Evolutionary conservation across 164 flowering plant genomes (phyloP).

Genomic region (Dillenia suffruticosa): DNA sequence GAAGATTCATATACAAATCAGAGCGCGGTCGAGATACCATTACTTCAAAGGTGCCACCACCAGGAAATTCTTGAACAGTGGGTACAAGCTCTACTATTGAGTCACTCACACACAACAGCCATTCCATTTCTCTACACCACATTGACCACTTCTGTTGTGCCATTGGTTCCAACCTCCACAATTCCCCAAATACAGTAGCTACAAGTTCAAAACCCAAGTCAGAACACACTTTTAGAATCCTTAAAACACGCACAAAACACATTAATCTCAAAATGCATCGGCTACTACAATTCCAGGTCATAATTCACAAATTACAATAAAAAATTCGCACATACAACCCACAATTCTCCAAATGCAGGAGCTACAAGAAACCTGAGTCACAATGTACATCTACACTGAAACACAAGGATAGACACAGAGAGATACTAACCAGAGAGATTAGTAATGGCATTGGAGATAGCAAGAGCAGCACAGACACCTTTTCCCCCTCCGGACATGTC

Average conservation of each 20-base stretch:
- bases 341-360: no score
- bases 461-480: conserved; percentile 41
- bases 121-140: conserved; percentile 77
- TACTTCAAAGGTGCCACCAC: conserved; percentile 61
- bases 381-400: no score
- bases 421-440: conserved; percentile 50
- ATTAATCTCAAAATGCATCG: no score
- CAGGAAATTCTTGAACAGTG: conserved; percentile 48
- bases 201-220: conserved; percentile 10
- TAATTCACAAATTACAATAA: no score
- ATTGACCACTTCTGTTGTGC: conserved; percentile 52
- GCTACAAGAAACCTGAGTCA: no score
- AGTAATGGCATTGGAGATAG: no score
- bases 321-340: no score
- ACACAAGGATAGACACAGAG: neutral
- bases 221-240: neutral
- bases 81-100: conserved; percentile 72
- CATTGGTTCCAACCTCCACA: conserved; percentile 74
- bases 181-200: conserved; percentile 71
- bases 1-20: conserved; percentile 53
- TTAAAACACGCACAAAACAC: no score
- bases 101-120: conserved; percentile 60
- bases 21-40: conserved; percentile 61
- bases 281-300: no score
- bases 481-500: conserved; percentile 86